Base-by-base conservation (phyloP, 345 rosid species). In the Pugionium cornutum region DNA sequence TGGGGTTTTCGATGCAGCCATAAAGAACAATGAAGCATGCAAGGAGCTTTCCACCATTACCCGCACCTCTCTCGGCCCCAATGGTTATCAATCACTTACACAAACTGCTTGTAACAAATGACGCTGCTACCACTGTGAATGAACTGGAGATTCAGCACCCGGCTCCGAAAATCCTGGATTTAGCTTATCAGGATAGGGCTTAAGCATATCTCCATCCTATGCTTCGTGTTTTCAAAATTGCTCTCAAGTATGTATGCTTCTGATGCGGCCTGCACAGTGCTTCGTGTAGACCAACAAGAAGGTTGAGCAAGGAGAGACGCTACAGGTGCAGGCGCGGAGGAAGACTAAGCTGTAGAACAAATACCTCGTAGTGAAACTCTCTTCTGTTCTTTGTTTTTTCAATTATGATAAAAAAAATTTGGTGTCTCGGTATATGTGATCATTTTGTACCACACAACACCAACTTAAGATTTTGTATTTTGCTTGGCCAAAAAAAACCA, bases 131-230 rank as follows among this genome's bases (percentile, higher is more conserved):
- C 9, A 94, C 90, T 37, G 99, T 95, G 39, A 91, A 86, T 51
- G 99, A 95, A 54, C 87, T 95, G 0, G 99, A 95, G 83, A 88
- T 95, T 72, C 99, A 95, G 79, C 99, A 95, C 42, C 99, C 97
- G 0, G 97, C 97, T 2, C 96, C 99, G 7, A 95, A 95, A 75
- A 69, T 95, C 60, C 72, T 95, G 73, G 99, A 91, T 35, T 59
- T 95, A 89, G 82, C 99, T 95, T 68, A 91, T 95, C 35, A 75
- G 96, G 80, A 89, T 80, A 86, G 97, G 96, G 6, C 72, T 95
- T 18, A 18, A 18, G 18, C 18, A 18, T 18, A 18, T 18, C 18
- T 0, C 18, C 18, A 18, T 18, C 18, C 18, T 18, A 18, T 18
- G 18, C 18, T 18, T 18, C 18, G 18, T 18, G 18, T 18, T 18